Evolutionary conservation across 805 yeast species (phyloP).

Genomic region (Candida gorgasii): DNA sequence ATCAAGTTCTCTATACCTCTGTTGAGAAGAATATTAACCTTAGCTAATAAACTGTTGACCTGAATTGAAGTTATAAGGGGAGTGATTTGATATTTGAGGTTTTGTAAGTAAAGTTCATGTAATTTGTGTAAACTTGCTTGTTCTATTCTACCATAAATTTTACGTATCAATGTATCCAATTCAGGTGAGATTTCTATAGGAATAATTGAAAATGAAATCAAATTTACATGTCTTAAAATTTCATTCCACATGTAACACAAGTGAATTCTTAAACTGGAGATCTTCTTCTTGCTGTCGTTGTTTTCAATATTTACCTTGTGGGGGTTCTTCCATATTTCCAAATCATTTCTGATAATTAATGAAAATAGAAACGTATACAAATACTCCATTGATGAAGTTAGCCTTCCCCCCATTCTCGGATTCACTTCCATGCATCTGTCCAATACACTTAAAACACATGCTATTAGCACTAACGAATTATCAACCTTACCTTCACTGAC

Average conservation of each 20-base stretch:
- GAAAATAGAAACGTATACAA: neutral
- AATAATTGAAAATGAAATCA: slow-evolving; percentile 9
- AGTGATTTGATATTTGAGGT: slow-evolving; percentile 17
- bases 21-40: slow-evolving; percentile 22
- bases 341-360: neutral
- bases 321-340: slow-evolving; percentile 39
- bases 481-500: neutral
- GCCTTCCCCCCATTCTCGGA: neutral
- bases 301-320: slow-evolving; percentile 21
- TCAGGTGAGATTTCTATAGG: slow-evolving; percentile 4
- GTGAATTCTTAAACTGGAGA: slow-evolving; percentile 27
- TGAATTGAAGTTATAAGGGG: slow-evolving; percentile 22
- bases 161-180: slow-evolving; percentile 9
- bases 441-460: neutral
- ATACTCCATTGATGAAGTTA: neutral
- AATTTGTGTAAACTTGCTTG: slow-evolving; percentile 21
- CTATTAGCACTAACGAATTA: neutral
- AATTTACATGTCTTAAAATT: slow-evolving; percentile 31
- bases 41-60: slow-evolving; percentile 31
- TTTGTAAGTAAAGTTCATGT: slow-evolving; percentile 24
- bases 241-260: slow-evolving; percentile 37
- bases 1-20: slow-evolving; percentile 23
- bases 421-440: neutral
- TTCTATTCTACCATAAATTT: slow-evolving; percentile 13
- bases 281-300: slow-evolving; percentile 18